phyloP scores from a whole-genome alignment of 140 eudicot genomes.

The Erigeron philadelphicus region DNA sequence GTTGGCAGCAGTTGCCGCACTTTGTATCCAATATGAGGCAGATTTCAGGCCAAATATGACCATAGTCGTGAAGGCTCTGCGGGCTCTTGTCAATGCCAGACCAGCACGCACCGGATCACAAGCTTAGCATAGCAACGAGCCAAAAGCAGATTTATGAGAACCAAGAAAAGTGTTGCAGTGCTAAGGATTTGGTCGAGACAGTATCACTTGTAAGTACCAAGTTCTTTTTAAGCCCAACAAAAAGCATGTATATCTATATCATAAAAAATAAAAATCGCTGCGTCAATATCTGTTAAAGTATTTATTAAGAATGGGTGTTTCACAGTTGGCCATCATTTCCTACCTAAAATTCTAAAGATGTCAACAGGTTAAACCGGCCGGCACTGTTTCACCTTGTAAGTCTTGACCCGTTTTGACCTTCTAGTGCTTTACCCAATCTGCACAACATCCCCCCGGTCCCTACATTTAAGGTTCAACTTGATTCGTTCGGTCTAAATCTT shows the following conservation, averaged over 20 bases:
- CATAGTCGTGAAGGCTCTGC: slow-evolving; percentile 58
- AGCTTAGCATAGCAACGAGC: slow-evolving; percentile 28
- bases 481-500: not conserved
- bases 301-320: not conserved
- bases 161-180: slow-evolving; percentile 13
- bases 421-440: not conserved
- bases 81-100: slow-evolving; percentile 54
- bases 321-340: not conserved
- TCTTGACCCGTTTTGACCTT: not conserved
- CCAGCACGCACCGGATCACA: slow-evolving; percentile 46
- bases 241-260: not conserved
- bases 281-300: not conserved
- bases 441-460: not conserved
- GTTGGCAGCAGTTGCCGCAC: slow-evolving; percentile 79
- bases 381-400: not conserved
- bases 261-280: not conserved
- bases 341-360: not conserved
- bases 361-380: not conserved
- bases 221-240: not conserved
- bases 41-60: slow-evolving; percentile 69
- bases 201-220: slow-evolving; percentile 18
- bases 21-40: slow-evolving; percentile 66
- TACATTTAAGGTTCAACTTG: not conserved
- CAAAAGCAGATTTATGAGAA: not conserved
- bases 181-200: slow-evolving; percentile 20